These are phyloP conservation scores for Teratosphaeria nubilosa DNA, from an alignment of 2,329 filamentous ascomycete genomes.

Conservation along the genomic window DNA sequence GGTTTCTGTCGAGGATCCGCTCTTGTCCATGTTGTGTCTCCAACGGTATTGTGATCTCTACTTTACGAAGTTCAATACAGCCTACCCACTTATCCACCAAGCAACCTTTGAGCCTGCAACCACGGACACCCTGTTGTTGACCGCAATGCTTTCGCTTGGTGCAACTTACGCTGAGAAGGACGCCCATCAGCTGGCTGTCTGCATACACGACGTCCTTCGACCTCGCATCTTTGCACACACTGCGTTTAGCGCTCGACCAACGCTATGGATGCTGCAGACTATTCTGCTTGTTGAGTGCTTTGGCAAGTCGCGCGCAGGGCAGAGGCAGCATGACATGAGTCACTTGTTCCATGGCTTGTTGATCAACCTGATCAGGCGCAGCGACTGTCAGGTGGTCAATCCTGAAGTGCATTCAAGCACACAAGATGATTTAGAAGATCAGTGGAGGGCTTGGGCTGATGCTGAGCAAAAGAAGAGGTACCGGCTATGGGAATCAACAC, in stretches of 20 bases:
- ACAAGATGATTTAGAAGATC: neutral
- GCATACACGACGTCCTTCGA: neutral
- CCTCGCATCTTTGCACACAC: neutral
- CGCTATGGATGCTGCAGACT: neutral
- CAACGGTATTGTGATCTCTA: neutral
- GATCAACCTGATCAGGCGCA: neutral
- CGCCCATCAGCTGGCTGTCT: neutral
- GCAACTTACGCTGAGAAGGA: neutral
- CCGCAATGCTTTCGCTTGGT: neutral
- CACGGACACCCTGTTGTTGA: neutral
- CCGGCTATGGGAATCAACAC: neutral
- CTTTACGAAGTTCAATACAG: neutral
- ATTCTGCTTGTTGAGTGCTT: neutral
- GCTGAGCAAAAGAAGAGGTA: neutral
- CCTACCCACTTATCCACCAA: neutral
- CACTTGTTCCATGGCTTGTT: neutral
- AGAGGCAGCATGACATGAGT: neutral
- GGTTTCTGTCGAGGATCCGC: neutral
- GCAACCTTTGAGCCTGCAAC: neutral
- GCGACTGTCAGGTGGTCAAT: neutral
- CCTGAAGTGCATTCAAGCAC: neutral
- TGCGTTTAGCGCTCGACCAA: neutral
- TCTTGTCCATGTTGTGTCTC: neutral
- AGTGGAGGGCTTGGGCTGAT: neutral
- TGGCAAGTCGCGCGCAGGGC: neutral